Evolutionary conservation across 139 green algal species (phyloP).

Genomic region (Picochlorum costavermella): DNA sequence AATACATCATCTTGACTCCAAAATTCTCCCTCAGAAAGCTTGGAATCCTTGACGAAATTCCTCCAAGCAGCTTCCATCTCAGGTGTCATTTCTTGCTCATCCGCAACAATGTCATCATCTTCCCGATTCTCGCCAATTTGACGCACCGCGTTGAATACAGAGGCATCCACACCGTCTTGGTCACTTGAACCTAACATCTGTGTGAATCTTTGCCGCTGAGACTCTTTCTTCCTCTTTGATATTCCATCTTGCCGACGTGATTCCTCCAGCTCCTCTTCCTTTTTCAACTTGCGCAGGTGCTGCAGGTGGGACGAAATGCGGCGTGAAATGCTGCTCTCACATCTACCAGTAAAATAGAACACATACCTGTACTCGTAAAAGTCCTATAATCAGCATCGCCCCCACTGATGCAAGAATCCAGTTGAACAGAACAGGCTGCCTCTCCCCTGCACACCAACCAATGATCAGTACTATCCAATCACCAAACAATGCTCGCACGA

Average conservation of each 20-base stretch:
- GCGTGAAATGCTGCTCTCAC: too few species aligned
- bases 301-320: too few species aligned
- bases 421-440: too few species aligned
- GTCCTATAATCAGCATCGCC: too few species aligned
- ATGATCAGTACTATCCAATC: too few species aligned
- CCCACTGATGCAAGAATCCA: too few species aligned
- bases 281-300: neutral
- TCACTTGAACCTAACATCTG: slow-evolving; percentile 15
- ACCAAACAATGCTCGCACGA: too few species aligned
- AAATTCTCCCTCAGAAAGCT: slow-evolving; percentile 21
- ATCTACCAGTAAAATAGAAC: too few species aligned
- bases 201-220: slow-evolving; percentile 21
- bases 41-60: slow-evolving; percentile 20
- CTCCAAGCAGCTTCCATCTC: slow-evolving; percentile 19
- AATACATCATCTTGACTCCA: slow-evolving; percentile 21
- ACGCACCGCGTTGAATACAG: slow-evolving; percentile 7
- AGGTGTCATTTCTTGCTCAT: slow-evolving; percentile 15
- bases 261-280: neutral
- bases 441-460: too few species aligned
- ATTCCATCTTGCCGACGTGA: neutral
- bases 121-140: slow-evolving; percentile 8
- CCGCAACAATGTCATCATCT: neutral
- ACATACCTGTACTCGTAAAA: too few species aligned
- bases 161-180: slow-evolving; percentile 4
- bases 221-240: neutral